A percentile compares a stretch with the other conserved stretches of the same genome.
Evolutionary conservation across 345 rosid genomes (phyloP).

Genomic region (Raphanus sativus): DNA sequence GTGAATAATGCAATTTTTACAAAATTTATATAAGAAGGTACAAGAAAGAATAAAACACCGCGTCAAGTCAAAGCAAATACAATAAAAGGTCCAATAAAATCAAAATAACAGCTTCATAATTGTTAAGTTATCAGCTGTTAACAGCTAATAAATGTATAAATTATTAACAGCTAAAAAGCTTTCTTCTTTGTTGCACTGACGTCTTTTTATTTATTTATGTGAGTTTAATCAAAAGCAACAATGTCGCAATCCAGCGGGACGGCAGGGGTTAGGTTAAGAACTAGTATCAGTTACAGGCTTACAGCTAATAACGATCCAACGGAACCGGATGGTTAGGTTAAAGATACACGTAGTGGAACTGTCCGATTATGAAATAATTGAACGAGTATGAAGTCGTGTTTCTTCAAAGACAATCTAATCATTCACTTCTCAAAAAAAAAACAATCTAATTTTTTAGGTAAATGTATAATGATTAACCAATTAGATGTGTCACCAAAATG

Average conservation of each 20-base stretch:
- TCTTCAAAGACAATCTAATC: conserved; percentile 39
- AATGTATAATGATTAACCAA: conserved; percentile 32
- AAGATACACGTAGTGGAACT: neutral
- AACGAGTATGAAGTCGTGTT: conserved; percentile 20
- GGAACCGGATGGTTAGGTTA: conserved; percentile 20
- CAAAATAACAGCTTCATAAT: conserved; percentile 3
- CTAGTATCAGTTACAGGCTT: neutral
- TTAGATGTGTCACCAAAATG: conserved; percentile 32
- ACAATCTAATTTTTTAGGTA: conserved; percentile 30
- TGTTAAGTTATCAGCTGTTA: conserved; percentile 21
- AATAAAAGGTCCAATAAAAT: conserved; percentile 9
- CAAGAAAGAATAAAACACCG: neutral
- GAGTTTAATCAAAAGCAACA: neutral
- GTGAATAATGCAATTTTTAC: neutral
- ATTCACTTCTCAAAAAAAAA: neutral
- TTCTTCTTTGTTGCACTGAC: neutral
- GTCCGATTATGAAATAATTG: neutral
- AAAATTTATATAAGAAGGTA: neutral
- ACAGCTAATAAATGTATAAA: conserved; percentile 13
- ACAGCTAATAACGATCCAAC: neutral
- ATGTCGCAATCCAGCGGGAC: neutral
- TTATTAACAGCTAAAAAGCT: neutral
- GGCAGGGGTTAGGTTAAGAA: conserved; percentile 16
- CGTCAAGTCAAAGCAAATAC: conserved; percentile 21
- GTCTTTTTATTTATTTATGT: conserved; percentile 14